phyloP scores from a whole-genome alignment of 2,329 filamentous ascomycete genomes.

The Ceratocystis smalleyi region DNA sequence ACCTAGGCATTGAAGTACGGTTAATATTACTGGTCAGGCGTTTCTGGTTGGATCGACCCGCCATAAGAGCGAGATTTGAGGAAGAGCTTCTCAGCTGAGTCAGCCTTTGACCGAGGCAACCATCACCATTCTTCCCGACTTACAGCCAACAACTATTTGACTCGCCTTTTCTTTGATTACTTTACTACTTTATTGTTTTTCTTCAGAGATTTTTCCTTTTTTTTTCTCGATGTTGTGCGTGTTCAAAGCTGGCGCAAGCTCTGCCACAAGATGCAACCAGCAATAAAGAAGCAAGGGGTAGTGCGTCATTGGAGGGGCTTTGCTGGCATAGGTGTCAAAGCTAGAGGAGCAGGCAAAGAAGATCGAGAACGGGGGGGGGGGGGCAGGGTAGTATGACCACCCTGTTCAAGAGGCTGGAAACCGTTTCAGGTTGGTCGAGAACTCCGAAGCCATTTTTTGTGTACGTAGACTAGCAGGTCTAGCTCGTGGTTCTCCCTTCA shows the following conservation, averaged over 20 bases:
- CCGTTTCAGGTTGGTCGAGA: constrained; percentile 3
- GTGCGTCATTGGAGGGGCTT: constrained; percentile 2
- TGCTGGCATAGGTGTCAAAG: background rate
- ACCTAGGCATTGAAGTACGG: too few relatives aligned
- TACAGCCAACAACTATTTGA: background rate
- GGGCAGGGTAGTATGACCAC: background rate
- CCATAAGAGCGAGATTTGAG: too few relatives aligned
- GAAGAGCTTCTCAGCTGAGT: background rate
- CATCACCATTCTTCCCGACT: background rate
- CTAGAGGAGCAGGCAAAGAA: background rate
- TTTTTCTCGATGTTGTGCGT: background rate
- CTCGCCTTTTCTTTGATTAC: background rate
- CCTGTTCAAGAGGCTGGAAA: background rate
- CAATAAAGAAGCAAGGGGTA: background rate
- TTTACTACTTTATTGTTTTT: too few relatives aligned
- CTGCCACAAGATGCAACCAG: background rate
- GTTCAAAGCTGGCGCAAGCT: background rate
- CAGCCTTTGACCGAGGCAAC: background rate
- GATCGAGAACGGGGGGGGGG: background rate
- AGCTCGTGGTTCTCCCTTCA: too few relatives aligned
- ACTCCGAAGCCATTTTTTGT: background rate
- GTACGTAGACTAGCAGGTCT: too few relatives aligned
- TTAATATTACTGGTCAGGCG: too few relatives aligned
- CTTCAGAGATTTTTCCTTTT: background rate
- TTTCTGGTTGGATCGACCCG: too few relatives aligned